Percentiles rank a stretch among this genome's conserved stretches.
These are phyloP conservation scores for Fusarium zealandicum DNA, from an alignment of 2,329 filamentous ascomycete genomes.

Conservation along the genomic window DNA sequence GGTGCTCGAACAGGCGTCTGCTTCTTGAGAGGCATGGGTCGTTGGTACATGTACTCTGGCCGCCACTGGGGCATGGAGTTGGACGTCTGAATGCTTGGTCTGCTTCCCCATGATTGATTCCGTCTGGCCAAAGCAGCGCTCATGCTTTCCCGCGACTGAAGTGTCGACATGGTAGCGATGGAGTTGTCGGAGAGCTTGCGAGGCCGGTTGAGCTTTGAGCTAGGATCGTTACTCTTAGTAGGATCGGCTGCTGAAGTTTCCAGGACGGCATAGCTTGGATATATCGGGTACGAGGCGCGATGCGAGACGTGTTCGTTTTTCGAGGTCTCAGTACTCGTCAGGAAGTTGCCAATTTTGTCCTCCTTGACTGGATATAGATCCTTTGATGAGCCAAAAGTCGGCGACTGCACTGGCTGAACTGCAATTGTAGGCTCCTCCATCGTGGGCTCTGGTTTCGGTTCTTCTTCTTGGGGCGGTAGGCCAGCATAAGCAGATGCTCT, in stretches of 20 bases:
- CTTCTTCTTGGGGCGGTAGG: slow-evolving; percentile 15
- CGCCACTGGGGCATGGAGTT: slow-evolving; percentile 41
- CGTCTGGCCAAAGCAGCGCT: slow-evolving; percentile 39
- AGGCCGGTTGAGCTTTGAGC: slow-evolving; percentile 46
- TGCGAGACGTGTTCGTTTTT: slow-evolving; percentile 11
- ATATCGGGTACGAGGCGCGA: slow-evolving; percentile 32
- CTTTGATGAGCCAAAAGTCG: slow-evolving; percentile 27
- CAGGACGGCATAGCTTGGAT: slow-evolving; percentile 45
- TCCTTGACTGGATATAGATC: slow-evolving; percentile 34
- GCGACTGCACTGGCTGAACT: slow-evolving; percentile 32
- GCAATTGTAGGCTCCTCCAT: slow-evolving; percentile 38
- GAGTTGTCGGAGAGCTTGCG: slow-evolving; percentile 46
- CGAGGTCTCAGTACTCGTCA: slow-evolving; percentile 20
- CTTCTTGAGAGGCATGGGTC: slow-evolving; percentile 34
- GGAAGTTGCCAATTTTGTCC: slow-evolving; percentile 24
- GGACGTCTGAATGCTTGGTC: slow-evolving; percentile 52
- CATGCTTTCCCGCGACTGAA: slow-evolving; percentile 43
- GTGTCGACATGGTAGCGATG: slow-evolving; percentile 37
- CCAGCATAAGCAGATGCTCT: slow-evolving; percentile 35
- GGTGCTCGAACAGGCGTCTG: slow-evolving; percentile 34
- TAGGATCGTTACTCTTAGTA: slow-evolving; percentile 31
- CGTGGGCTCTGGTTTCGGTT: slow-evolving; percentile 20
- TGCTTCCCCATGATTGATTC: slow-evolving; percentile 46
- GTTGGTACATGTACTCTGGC: slow-evolving; percentile 34
- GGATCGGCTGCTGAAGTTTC: slow-evolving; percentile 40